Evolutionary conservation across 306 rosid genomes (phyloP).

Genomic region (Corylus americana): DNA sequence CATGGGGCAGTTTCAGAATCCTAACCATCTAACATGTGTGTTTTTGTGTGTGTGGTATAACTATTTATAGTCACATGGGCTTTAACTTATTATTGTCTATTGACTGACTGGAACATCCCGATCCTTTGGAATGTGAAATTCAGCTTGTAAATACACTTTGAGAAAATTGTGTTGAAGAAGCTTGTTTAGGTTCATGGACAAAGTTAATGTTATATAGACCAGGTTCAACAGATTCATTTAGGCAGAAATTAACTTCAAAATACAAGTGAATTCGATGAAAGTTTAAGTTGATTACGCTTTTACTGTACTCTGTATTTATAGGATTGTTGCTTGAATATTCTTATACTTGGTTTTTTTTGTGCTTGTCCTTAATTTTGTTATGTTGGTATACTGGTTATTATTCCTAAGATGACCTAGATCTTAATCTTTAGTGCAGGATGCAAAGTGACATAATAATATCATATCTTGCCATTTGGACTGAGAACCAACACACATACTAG

Average conservation of each 20-base stretch:
- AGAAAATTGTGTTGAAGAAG: neutral
- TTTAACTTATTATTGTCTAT: neutral
- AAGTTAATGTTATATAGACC: neutral
- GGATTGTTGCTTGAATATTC: conserved; percentile 2
- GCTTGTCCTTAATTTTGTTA: neutral
- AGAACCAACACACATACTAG: neutral
- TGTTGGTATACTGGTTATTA: neutral
- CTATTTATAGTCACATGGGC: neutral
- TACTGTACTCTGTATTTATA: neutral
- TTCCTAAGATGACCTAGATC: neutral
- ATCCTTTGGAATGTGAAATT: neutral
- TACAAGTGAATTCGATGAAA: neutral
- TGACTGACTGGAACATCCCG: neutral
- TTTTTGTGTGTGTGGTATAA: neutral
- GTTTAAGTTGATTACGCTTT: neutral
- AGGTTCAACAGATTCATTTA: neutral
- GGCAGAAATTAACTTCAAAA: neutral
- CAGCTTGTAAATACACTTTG: neutral
- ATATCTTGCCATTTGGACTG: neutral
- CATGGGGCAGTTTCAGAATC: neutral
- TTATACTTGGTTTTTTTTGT: neutral
- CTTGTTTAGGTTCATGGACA: neutral
- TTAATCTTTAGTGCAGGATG: conserved; percentile 5
- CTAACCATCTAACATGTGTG: neutral
- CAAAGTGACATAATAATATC: neutral